A percentile compares a stretch with the other conserved stretches of the same genome.
Evolutionary conservation across 768 basidiomycete species (phyloP).

Genomic region (Mycena amicta): DNA sequence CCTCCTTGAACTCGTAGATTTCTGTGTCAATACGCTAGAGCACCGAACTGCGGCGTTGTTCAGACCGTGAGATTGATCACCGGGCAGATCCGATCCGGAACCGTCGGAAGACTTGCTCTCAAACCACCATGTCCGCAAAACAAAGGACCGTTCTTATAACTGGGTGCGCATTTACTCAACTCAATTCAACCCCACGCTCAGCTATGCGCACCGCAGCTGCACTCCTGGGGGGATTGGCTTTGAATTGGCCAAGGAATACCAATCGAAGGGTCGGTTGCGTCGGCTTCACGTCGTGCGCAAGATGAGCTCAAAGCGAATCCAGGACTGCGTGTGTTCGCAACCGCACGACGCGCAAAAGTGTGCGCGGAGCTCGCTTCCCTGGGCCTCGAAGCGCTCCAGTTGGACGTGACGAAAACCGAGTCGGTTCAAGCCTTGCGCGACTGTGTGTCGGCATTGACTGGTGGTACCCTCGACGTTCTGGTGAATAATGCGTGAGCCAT

Average conservation of each 20-base stretch:
- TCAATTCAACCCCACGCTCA: neutral
- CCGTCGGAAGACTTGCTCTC: no score
- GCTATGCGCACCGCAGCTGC: neutral
- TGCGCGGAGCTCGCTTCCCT: neutral
- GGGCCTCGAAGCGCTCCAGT: constrained; percentile 20
- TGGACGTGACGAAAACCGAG: constrained; percentile 27
- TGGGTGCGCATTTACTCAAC: neutral
- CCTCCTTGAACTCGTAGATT: no score
- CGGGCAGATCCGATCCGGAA: no score
- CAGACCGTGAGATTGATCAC: no score
- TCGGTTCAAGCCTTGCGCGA: constrained; percentile 13
- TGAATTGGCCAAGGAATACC: neutral
- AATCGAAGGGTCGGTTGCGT: neutral
- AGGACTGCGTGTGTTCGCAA: neutral
- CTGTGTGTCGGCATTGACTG: constrained; percentile 15
- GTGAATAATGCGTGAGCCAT: constrained; percentile 26
- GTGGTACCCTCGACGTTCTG: constrained; percentile 27
- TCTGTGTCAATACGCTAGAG: no score
- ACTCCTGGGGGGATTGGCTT: neutral
- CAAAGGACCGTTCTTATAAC: neutral
- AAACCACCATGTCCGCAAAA: neutral
- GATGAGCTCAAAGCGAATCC: neutral
- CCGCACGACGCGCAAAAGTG: neutral
- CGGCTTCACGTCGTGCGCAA: neutral
- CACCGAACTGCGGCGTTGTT: no score